Evolutionary conservation across 768 basidiomycete genomes (phyloP).

Genomic region (Crepidotus variabilis): DNA sequence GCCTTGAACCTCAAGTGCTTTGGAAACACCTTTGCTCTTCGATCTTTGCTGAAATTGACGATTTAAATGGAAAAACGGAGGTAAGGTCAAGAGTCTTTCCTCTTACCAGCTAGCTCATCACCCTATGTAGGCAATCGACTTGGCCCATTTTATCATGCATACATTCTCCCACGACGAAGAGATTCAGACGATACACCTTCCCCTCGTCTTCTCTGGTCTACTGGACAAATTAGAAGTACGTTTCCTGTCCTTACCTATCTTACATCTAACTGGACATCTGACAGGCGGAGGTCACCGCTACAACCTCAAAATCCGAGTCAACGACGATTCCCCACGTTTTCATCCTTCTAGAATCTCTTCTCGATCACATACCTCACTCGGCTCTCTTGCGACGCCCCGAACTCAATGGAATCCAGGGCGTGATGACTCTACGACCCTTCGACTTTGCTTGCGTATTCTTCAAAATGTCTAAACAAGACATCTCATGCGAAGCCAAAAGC

Average conservation of each 20-base stretch:
- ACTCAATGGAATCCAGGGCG: constrained; percentile 33
- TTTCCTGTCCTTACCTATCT: neutral
- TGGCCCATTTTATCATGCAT: constrained; percentile 70
- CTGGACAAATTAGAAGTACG: constrained; percentile 63
- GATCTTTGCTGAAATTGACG: constrained; percentile 52
- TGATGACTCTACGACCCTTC: constrained; percentile 36
- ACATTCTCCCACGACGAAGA: constrained; percentile 90
- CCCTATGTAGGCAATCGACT: constrained; percentile 50
- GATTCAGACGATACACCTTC: constrained; percentile 73
- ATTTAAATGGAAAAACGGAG: constrained; percentile 40
- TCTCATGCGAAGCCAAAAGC: constrained; percentile 14
- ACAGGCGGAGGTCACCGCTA: constrained; percentile 29
- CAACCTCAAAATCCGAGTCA: constrained; percentile 29
- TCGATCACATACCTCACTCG: constrained; percentile 46
- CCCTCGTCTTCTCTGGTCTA: constrained; percentile 69
- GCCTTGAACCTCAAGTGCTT: constrained; percentile 82
- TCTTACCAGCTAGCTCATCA: constrained; percentile 1
- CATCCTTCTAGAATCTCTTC: constrained; percentile 49
- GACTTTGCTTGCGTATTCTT: constrained; percentile 64
- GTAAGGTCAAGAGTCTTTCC: constrained; percentile 26
- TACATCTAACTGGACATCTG: constrained; percentile 21
- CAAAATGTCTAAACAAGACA: constrained; percentile 30
- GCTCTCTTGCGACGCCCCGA: constrained; percentile 50
- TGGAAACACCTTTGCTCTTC: constrained; percentile 74
- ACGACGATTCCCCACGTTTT: constrained; percentile 37